A percentile compares a stretch with the other conserved stretches of the same genome.
These are phyloP conservation scores for Meyerozyma sp. DNA, from an alignment of 1,139 yeast species.

Conservation along the genomic window DNA sequence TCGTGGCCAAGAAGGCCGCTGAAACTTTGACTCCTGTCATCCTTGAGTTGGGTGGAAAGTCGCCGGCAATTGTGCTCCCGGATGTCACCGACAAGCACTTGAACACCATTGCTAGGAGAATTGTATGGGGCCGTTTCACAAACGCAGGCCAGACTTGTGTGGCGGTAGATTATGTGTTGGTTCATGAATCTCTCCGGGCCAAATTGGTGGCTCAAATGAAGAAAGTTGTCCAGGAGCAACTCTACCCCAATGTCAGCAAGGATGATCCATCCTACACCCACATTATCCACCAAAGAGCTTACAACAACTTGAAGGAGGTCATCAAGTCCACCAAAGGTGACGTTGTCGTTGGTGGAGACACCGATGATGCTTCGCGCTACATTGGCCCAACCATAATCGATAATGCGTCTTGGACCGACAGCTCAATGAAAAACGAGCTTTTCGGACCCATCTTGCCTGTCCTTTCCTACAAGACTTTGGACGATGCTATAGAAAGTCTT, in stretches of 20 bases:
- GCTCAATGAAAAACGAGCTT: conserved; percentile 69
- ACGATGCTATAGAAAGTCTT: conserved; percentile 44
- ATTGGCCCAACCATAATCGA: conserved; percentile 73
- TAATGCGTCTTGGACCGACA: conserved; percentile 59
- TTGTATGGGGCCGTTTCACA: conserved; percentile 72
- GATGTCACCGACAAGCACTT: conserved; percentile 42
- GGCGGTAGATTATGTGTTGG: conserved; percentile 76
- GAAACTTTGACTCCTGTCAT: conserved; percentile 75
- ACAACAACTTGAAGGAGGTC: conserved; percentile 39
- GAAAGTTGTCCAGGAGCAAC: conserved; percentile 36
- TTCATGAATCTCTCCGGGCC: conserved; percentile 49
- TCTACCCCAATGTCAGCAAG: conserved; percentile 36
- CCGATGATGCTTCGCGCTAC: conserved; percentile 40
- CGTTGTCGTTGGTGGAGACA: conserved; percentile 53
- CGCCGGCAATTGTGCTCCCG: conserved; percentile 70
- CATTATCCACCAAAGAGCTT: conserved; percentile 59
- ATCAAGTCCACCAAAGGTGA: conserved; percentile 54
- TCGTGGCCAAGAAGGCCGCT: conserved; percentile 79
- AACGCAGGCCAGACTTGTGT: conserved; percentile 93
- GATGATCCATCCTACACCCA: conserved; percentile 47
- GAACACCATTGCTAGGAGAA: conserved; percentile 54
- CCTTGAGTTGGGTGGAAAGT: conserved; percentile 91
- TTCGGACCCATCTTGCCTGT: conserved; percentile 88
- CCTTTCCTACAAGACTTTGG: conserved; percentile 47
- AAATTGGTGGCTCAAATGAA: conserved; percentile 45